phyloP scores from a whole-genome alignment of 139 green algal genomes.

The Nannochloris sp. region DNA sequence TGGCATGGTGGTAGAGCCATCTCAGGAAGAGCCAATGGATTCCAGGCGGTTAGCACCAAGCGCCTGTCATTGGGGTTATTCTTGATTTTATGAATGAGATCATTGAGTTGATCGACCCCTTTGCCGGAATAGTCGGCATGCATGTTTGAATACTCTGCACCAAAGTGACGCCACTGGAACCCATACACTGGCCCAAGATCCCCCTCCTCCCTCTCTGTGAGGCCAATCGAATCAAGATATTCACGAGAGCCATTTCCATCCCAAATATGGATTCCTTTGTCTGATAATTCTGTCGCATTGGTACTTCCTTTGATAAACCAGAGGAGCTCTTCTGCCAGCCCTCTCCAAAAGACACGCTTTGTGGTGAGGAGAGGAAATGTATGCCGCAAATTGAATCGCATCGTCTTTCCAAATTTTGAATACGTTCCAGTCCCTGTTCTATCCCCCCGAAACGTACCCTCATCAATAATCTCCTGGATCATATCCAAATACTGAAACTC shows the following conservation, averaged over 20 bases:
- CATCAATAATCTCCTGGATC: constrained; percentile 72
- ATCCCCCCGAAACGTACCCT: constrained; percentile 67
- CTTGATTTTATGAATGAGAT: constrained; percentile 80
- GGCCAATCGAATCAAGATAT: constrained; percentile 58
- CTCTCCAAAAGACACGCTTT: constrained; percentile 95
- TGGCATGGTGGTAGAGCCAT: constrained; percentile 99
- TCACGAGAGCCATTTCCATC: constrained; percentile 82
- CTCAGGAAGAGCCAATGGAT: constrained; percentile 79
- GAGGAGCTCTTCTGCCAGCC: constrained; percentile 94
- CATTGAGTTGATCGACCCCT: constrained; percentile 93
- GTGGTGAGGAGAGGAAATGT: constrained; percentile 95
- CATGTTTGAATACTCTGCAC: constrained; percentile 90
- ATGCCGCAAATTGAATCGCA: constrained; percentile 91
- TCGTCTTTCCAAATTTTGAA: constrained; percentile 78
- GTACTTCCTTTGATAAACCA: constrained; percentile 93
- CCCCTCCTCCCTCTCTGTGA: constrained; percentile 69
- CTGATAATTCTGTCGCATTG: constrained; percentile 68
- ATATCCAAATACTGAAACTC: constrained; percentile 95
- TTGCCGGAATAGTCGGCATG: constrained; percentile 90
- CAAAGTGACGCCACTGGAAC: constrained; percentile 99
- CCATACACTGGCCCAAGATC: constrained; percentile 98
- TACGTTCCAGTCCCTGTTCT: constrained; percentile 93
- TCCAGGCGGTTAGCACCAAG: constrained; percentile 97
- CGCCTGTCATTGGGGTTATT: constrained; percentile 85
- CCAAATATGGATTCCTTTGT: constrained; percentile 92